phyloP scores from a whole-genome alignment of 2,329 filamentous ascomycete species.

The Zalaria obscura region DNA sequence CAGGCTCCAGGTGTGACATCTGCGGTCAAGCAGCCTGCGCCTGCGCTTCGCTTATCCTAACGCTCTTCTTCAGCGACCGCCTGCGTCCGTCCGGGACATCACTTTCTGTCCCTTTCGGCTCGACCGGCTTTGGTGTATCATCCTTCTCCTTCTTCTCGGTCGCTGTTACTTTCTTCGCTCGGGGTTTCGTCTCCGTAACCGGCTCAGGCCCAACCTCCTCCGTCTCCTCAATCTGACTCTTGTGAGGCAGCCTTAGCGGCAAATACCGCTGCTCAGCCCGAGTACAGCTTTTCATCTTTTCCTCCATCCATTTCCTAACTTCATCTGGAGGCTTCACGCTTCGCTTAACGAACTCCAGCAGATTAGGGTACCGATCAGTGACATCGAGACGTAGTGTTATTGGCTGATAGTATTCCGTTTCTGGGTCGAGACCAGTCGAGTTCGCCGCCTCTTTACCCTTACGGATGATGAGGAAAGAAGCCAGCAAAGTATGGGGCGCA shows the following conservation, averaged over 20 bases:
- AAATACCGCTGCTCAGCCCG: slow-evolving; percentile 41
- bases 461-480: slow-evolving; percentile 64
- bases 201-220: slow-evolving; percentile 15
- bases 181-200: neutral
- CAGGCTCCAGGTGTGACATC: no score
- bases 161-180: no score
- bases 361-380: slow-evolving; percentile 34
- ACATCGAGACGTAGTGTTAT: slow-evolving; percentile 46
- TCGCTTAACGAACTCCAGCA: slow-evolving; percentile 40
- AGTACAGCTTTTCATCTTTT: slow-evolving; percentile 41
- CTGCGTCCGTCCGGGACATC: neutral
- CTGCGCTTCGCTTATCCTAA: neutral
- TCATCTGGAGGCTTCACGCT: slow-evolving; percentile 41
- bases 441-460: slow-evolving; percentile 46
- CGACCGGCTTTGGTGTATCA: neutral
- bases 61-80: neutral
- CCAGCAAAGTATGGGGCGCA: slow-evolving; percentile 40
- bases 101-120: neutral
- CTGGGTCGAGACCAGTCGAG: slow-evolving; percentile 17
- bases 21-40: no score
- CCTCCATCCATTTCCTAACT: slow-evolving; percentile 41
- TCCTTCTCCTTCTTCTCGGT: neutral
- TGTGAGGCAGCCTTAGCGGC: slow-evolving; percentile 38
- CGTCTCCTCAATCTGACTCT: slow-evolving; percentile 16
- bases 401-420: slow-evolving; percentile 62